Conservation (phyloP, 2,329 filamentous ascomycete genomes). For the Fusarium sp. region DNA sequence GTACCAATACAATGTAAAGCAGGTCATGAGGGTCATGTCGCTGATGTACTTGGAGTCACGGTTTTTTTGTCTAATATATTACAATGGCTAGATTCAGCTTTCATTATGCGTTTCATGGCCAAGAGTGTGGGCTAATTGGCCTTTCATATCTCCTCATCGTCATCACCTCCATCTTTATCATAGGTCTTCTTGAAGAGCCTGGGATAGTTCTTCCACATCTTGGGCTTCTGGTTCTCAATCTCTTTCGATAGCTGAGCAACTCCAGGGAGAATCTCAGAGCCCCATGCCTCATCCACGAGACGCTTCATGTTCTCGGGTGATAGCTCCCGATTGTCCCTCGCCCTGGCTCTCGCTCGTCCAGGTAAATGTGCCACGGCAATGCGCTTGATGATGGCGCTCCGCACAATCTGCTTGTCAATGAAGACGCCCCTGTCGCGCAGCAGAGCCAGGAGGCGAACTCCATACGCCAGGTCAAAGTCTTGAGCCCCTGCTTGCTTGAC, state of each 20-base stretch:
- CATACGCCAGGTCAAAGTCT: conserved; percentile 51
- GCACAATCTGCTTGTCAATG: conserved; percentile 49
- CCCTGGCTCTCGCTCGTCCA: conserved; percentile 42
- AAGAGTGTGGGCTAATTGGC: background rate
- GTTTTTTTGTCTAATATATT: conserved; percentile 39
- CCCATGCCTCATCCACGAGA: conserved; percentile 52
- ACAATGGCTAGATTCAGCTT: conserved; percentile 33
- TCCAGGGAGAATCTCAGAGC: conserved; percentile 46
- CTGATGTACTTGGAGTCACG: conserved; percentile 44
- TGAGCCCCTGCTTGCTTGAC: conserved; percentile 22
- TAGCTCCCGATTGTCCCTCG: conserved; percentile 48
- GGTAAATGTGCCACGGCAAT: conserved; percentile 47
- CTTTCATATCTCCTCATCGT: conserved; percentile 5
- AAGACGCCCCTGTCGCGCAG: conserved; percentile 52
- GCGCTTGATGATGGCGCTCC: conserved; percentile 44
- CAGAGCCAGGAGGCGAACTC: conserved; percentile 51
- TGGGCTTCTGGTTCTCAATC: conserved; percentile 46
- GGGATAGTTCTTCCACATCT: conserved; percentile 47
- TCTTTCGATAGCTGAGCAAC: conserved; percentile 38
- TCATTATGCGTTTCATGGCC: conserved; percentile 5
- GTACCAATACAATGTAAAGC: conserved; percentile 49
- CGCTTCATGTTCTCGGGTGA: conserved; percentile 46
- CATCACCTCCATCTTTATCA: conserved; percentile 27
- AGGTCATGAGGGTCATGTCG: conserved; percentile 40
- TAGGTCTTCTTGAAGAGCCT: conserved; percentile 46